phyloP scores from a whole-genome alignment of 192 early-diverging fungal species.

The Backusella parvicylindrica region DNA sequence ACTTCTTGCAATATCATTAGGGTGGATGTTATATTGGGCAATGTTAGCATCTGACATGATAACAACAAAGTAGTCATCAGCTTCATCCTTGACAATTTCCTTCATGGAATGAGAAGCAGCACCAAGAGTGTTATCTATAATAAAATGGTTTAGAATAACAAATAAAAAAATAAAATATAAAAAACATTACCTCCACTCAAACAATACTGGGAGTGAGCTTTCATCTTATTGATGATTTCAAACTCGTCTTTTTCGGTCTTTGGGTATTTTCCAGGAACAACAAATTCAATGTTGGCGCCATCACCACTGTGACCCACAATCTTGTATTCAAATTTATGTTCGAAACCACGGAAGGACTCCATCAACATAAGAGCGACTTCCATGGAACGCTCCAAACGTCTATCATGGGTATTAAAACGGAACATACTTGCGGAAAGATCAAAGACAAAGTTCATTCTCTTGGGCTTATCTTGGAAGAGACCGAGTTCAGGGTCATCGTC shows the following conservation, averaged over 20 bases:
- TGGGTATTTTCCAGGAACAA: conserved; percentile 65
- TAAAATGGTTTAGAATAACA: background rate
- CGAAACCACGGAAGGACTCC: conserved; percentile 72
- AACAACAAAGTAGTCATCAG: conserved; percentile 78
- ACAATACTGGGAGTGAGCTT: conserved; percentile 78
- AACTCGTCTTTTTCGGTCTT: conserved; percentile 76
- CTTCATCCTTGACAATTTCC: conserved; percentile 67
- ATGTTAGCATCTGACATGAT: conserved; percentile 82
- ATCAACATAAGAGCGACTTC: conserved; percentile 66
- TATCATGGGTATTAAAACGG: conserved; percentile 61
- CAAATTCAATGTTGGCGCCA: conserved; percentile 69
- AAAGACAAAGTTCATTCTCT: conserved; percentile 75
- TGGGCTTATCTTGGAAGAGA: conserved; percentile 68
- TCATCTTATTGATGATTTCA: conserved; percentile 68
- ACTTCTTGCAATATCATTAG: conserved; percentile 60
- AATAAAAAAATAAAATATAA: background rate
- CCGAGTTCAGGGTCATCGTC: conserved; percentile 70
- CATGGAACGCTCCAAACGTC: conserved; percentile 58
- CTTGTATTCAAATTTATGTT: conserved; percentile 75
- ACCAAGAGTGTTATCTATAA: conserved; percentile 65
- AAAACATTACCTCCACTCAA: conserved; percentile 51
- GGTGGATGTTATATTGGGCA: conserved; percentile 73
- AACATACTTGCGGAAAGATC: conserved; percentile 73
- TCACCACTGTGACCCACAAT: conserved; percentile 80
- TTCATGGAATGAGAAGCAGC: conserved; percentile 63